phyloP scores from a whole-genome alignment of 2,329 filamentous ascomycete species.

The Fusarium coicis region DNA sequence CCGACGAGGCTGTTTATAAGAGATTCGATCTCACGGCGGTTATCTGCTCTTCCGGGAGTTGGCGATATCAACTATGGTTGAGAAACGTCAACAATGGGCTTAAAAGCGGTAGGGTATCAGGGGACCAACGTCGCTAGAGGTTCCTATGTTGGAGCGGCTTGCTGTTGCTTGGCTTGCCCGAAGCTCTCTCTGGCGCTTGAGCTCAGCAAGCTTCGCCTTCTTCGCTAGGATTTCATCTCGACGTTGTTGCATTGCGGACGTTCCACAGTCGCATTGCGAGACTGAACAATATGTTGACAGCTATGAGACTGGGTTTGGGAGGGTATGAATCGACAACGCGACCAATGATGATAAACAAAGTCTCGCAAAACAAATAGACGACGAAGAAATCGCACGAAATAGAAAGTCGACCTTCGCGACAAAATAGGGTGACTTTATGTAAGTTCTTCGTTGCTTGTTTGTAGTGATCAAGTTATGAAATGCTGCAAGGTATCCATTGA shows the following conservation, averaged over 20 bases:
- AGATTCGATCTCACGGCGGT: slow-evolving; percentile 81
- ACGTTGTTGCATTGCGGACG: slow-evolving; percentile 75
- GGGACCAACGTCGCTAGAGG: slow-evolving; percentile 74
- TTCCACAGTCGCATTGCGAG: slow-evolving; percentile 61
- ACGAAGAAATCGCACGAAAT: neutral
- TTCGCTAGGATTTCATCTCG: slow-evolving; percentile 97
- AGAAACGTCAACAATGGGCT: slow-evolving; percentile 24
- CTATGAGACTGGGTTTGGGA: slow-evolving; percentile 25
- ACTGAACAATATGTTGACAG: slow-evolving; percentile 41
- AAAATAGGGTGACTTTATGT: slow-evolving; percentile 5
- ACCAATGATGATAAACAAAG: neutral
- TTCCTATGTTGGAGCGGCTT: slow-evolving; percentile 74
- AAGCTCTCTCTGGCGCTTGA: slow-evolving; percentile 90
- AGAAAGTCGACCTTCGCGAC: neutral
- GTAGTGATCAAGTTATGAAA: slow-evolving; percentile 23
- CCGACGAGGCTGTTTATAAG: slow-evolving; percentile 87
- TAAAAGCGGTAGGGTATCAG: slow-evolving; percentile 26
- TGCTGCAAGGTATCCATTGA: slow-evolving; percentile 21
- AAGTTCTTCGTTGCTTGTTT: slow-evolving; percentile 17
- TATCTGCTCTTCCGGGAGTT: slow-evolving; percentile 74
- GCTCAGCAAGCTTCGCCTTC: slow-evolving; percentile 94
- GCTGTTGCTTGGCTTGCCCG: slow-evolving; percentile 79
- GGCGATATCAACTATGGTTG: slow-evolving; percentile 67
- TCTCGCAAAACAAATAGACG: neutral
- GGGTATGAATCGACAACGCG: neutral